Base-by-base conservation (phyloP, 129 eudicot species). In the Chrysanthemum makinoi region DNA sequence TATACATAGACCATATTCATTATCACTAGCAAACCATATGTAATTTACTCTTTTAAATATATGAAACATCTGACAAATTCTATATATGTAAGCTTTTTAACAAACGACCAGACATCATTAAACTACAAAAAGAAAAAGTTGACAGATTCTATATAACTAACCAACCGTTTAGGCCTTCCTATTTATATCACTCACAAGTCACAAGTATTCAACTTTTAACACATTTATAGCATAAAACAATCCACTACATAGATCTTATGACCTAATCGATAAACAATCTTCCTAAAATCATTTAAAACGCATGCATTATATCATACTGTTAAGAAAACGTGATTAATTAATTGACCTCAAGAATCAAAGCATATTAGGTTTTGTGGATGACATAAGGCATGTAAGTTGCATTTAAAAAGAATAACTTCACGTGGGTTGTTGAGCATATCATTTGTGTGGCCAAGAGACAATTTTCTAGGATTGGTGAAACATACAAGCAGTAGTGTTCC, bases 401-500 rank as follows among this genome's bases (percentile, higher is more conserved):
- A 73, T 61, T 50, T 19, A 12, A 73, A 48, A 48, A 69, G 68
- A 69, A 63, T 77, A 69, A 61, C 49, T 50, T 69, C 80, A 68
- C 80, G 28, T 68, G 70, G 71, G 19, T 70, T 51, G 62, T 30
- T 50, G 35, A 47, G 6, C n/a, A 60, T 13, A 10, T 57, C 54
- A 60, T 16, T 69, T 77, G 70, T 77, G 80, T 69, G 75, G 80
- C 70, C 75, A 77, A 51, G 64, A 77, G 59, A 33, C 66, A 70
- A 69, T 35, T 61, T 77, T 66, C 76, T 33, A 69, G 55, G 48
- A 77, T 69, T 62, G 63, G 71, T 43, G 71, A 77, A 65, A 62
- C 71, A 69, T 51, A 60, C 19, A 61, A 60, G 17, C 47, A 61
- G 71, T 35, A 33, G 67, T 77, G 76, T 48, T 65, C 76, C 16